Evolutionary conservation across 495 filamentous ascomycete species (phyloP), one percentile per base, ranked within the genome.

Genomic region (Penicillium nucicola): DNA sequence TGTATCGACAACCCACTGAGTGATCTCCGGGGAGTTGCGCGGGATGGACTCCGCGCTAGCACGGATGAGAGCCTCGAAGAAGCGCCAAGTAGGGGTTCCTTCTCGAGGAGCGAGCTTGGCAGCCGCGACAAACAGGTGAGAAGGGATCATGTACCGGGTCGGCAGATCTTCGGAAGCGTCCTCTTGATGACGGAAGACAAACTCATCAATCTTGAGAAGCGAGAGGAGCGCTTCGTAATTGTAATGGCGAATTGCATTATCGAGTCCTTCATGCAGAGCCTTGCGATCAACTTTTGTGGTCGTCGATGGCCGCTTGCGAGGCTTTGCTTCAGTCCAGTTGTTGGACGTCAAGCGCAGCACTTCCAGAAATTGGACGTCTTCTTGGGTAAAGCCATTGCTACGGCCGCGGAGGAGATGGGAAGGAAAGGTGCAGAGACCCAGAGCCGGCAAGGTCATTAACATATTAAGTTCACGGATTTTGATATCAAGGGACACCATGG

Each of bases 121-220:
- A 6, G 61, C 66, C 2, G 55, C 62, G 38, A 62, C 44, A 46
- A 65, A 75, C 42, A 70, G 66, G 4, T 62, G 60, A 0, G 60
- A 45, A 1, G 65, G 69, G 4, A 70, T 53, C 2, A 41, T 60
- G 35, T 70, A 71, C 5, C 19, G 46, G 13, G 38, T 14, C 32
- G 12, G 19, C n/a, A n/a, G n/a, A n/a, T n/a, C n/a, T n/a, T n/a
- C n/a, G n/a, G 10, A 5, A 22, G 20, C 20, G 20, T 22, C 20
- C 4, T 7, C 4, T 4, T 58, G 41, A 31, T 32, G 44, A 30
- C 69, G 71, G 48, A 56, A 57, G n/a, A 54, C 13, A 39, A 52
- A 68, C 45, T 77, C 69, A 47, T 77, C 70, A 12, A 75, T 52
- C 43, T 72, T 74, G 46, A 75, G 69, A 6, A 75, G 61, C 5